These are phyloP conservation scores for Nymphaea colorata DNA, from an alignment of 164 flowering plant species.

Conservation along the genomic window DNA sequence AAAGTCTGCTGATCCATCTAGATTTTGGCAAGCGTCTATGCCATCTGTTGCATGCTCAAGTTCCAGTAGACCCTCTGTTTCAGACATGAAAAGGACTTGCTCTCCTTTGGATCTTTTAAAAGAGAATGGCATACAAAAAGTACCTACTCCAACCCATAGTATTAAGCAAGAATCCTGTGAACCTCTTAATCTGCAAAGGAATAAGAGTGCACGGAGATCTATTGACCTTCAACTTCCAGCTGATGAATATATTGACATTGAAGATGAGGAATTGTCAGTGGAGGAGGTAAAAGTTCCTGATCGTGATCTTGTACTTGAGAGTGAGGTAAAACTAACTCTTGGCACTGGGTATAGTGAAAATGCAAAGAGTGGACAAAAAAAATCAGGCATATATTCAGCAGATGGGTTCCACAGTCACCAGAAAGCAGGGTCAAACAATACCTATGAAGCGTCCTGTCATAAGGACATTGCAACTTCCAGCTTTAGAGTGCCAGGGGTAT, in stretches of 20 bases:
- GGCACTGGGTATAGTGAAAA: slow-evolving; percentile 7
- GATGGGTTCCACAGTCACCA: slow-evolving; percentile 6
- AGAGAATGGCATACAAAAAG: slow-evolving; percentile 26
- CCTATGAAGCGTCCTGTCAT: slow-evolving; percentile 21
- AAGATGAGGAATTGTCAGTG: slow-evolving; percentile 32
- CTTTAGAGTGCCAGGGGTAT: slow-evolving; percentile 3
- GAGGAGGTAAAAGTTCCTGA: slow-evolving; percentile 18
- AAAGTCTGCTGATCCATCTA: slow-evolving; percentile 34
- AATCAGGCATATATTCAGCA: slow-evolving; percentile 16
- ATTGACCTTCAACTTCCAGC: slow-evolving; percentile 90
- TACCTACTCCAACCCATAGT: slow-evolving; percentile 25
- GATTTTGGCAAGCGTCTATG: slow-evolving; percentile 28
- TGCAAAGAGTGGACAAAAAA: slow-evolving; percentile 7
- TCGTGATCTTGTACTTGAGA: slow-evolving; percentile 15
- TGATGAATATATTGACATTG: slow-evolving; percentile 62
- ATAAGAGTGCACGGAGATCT: slow-evolving; percentile 44
- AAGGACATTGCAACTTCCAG: slow-evolving; percentile 35
- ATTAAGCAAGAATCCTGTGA: slow-evolving; percentile 28
- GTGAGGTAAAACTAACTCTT: slow-evolving; percentile 21
- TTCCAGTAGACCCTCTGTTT: slow-evolving; percentile 28
- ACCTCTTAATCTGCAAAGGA: slow-evolving; percentile 42
- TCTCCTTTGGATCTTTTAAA: slow-evolving; percentile 36
- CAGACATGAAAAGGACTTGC: slow-evolving; percentile 30
- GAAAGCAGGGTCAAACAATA: slow-evolving; percentile 76
- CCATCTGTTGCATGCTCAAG: slow-evolving; percentile 29